Conservation (phyloP, 2,329 filamentous ascomycete genomes). For the Myriosclerotinia duriaeana region DNA sequence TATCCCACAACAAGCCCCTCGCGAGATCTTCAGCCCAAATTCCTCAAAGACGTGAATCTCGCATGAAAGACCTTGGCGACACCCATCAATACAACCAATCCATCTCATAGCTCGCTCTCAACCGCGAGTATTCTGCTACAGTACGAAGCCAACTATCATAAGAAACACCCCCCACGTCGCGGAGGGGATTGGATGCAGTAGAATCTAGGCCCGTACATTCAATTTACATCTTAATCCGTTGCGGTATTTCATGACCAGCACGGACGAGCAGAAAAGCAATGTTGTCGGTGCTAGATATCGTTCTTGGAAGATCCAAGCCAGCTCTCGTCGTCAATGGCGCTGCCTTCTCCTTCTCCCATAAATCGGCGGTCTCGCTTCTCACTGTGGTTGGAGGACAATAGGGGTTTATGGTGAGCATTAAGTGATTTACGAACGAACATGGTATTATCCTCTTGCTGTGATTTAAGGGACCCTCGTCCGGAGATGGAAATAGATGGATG, state of each 20-base stretch:
- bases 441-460: neutral
- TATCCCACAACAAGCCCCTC: neutral
- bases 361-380: neutral
- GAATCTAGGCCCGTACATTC: neutral
- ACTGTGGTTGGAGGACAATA: neutral
- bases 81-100: neutral
- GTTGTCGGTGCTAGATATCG: conserved; percentile 7
- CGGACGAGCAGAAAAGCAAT: neutral
- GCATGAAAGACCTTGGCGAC: conserved; percentile 1
- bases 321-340: neutral
- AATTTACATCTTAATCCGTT: conserved; percentile 8
- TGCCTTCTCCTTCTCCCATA: neutral
- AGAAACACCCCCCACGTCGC: neutral
- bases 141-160: neutral
- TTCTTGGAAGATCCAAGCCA: conserved; percentile 13
- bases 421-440: conserved; percentile 5
- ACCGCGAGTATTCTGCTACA: neutral
- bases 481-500: neutral
- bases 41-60: neutral
- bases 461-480: neutral
- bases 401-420: neutral
- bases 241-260: conserved; percentile 1
- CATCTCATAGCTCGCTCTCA: conserved; percentile 6
- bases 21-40: conserved; percentile 3
- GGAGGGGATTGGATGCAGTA: neutral